Base-by-base conservation (phyloP, 192 early-diverging fungal genomes). In the Umbelopsis vinacea region DNA sequence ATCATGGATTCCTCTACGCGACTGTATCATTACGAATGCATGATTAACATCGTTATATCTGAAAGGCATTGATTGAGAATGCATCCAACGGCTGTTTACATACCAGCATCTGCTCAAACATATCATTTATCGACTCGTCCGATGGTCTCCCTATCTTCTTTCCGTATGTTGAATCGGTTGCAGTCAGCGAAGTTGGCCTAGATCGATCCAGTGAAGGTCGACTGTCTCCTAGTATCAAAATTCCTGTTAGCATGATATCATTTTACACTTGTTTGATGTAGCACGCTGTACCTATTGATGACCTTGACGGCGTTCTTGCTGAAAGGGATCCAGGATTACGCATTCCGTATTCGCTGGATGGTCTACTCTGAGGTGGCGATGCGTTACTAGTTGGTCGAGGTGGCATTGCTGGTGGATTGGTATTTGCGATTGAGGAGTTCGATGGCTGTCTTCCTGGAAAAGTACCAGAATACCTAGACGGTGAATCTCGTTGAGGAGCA, bases 101-200 rank as follows among this genome's bases (percentile, higher is more conserved):
- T 84, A 85, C 87, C 78, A 88, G 82, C 80, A 88, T 82, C 53
- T 86, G 71, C 38, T 84, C 78, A 69, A 88, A 88, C 43, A 83
- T 67, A 63, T 71, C 63, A 40, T 88, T 81, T 47, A 88, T 79
- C 19, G 82, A 74, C 52, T 80, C 78, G 57, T 84, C 82, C 19
- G 81, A 66, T 10, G 79, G 82, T 37, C 71, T 52, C 29, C 45
- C 55, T 12, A 63, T n/a, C n/a, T 63, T 63, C 17, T 63, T 63
- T 4, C 57, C 33, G 21, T 40, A 72, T 35, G 43, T 66, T 35
- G 45, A 29, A 15, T 47, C 71, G 22, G 35, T 46, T 0, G 12
- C 57, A 11, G 50, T 66, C 43, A 52, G 29, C 33, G 57, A 63
- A 6, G 57, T 12, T 63, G 57, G 57, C 17, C 57, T 35, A 37